Evolutionary conservation across 768 basidiomycete species (phyloP).

Genomic region (Paxillus involutus): DNA sequence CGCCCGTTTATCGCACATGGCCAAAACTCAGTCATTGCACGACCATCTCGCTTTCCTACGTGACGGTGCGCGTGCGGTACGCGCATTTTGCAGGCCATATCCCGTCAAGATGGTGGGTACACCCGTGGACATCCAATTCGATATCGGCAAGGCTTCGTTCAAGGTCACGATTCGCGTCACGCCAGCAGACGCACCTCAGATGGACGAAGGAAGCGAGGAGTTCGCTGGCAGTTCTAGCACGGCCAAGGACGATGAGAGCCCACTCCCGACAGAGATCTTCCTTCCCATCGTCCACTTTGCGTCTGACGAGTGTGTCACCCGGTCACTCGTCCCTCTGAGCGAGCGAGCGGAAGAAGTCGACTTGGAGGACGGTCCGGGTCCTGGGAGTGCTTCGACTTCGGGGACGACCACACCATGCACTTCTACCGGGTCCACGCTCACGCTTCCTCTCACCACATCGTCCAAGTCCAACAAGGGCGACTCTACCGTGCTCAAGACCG

Average conservation of each 20-base stretch:
- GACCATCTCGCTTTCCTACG: slow-evolving; percentile 63
- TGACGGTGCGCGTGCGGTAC: slow-evolving; percentile 80
- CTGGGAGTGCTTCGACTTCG: neutral
- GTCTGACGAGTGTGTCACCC: slow-evolving; percentile 33
- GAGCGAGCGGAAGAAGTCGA: neutral
- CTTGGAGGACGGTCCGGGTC: neutral
- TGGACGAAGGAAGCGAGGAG: neutral
- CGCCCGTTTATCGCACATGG: neutral
- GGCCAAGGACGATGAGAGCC: slow-evolving; percentile 24
- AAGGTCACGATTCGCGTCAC: slow-evolving; percentile 65
- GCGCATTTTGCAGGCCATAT: slow-evolving; percentile 85
- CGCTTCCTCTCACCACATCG: slow-evolving; percentile 6
- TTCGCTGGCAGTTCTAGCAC: neutral
- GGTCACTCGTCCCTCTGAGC: slow-evolving; percentile 9
- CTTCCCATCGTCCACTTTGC: slow-evolving; percentile 91
- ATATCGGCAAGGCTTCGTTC: slow-evolving; percentile 70
- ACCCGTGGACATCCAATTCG: slow-evolving; percentile 68
- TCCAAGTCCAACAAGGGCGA: neutral
- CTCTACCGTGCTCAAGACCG: slow-evolving; percentile 9
- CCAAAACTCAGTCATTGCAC: neutral
- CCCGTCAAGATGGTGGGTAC: slow-evolving; percentile 74
- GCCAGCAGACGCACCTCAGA: slow-evolving; percentile 48
- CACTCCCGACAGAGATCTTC: slow-evolving; percentile 83
- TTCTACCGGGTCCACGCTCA: slow-evolving; percentile 15
- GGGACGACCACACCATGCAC: slow-evolving; percentile 2